Evolutionary conservation across 257 asterid genomes (phyloP).

Genomic region (Knoxia roxburghii): DNA sequence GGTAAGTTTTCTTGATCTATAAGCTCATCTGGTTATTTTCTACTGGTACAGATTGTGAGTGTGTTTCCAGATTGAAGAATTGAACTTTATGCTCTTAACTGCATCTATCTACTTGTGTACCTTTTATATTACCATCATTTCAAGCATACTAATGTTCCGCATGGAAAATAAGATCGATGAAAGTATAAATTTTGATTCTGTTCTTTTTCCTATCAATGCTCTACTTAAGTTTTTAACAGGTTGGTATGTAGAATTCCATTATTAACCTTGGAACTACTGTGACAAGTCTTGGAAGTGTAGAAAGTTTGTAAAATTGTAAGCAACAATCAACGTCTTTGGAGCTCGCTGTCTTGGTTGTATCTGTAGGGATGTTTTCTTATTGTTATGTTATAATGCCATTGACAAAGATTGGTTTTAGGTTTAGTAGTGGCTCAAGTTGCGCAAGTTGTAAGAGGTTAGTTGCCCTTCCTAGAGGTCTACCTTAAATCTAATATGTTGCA

Average conservation of each 20-base stretch:
- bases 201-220: not conserved
- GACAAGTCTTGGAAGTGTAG: not conserved
- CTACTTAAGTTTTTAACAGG: not conserved
- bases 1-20: not conserved
- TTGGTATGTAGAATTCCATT: not conserved
- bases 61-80: not conserved
- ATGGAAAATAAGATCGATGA: not conserved
- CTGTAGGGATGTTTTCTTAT: not conserved
- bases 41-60: not conserved
- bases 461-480: too few relatives aligned
- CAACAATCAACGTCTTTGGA: not conserved
- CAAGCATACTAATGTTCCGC: not conserved
- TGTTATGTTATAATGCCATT: not conserved
- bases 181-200: not conserved
- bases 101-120: not conserved
- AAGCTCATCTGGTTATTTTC: not conserved
- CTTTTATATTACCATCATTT: not conserved
- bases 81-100: not conserved
- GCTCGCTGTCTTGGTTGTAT: not conserved
- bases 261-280: not conserved
- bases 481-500: too few relatives aligned
- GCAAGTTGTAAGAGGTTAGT: too few relatives aligned
- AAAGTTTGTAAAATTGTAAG: not conserved
- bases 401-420: not conserved
- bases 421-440: not conserved